Evolutionary conservation across 192 early-diverging fungal species (phyloP).

Genomic region (Rhizoclosmatium globosum): DNA sequence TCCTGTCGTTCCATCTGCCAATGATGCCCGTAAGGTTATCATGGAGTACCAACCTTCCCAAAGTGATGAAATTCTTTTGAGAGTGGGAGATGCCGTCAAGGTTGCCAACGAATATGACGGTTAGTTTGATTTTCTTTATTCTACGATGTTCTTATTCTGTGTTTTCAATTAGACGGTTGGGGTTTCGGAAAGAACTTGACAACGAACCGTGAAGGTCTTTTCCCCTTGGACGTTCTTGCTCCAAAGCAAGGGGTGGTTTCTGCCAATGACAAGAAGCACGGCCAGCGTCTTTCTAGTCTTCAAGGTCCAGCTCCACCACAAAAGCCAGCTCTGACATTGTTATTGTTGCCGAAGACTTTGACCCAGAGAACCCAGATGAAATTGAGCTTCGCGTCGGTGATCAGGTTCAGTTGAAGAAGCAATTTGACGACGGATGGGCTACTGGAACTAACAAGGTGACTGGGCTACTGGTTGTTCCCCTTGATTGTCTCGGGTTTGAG

Average conservation of each 20-base stretch:
- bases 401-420: background rate
- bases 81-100: slow-evolving; percentile 19
- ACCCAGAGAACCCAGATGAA: slow-evolving; percentile 22
- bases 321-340: background rate
- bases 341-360: background rate
- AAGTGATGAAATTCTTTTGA: slow-evolving; percentile 20
- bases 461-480: slow-evolving; percentile 17
- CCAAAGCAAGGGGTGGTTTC: background rate
- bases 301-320: background rate
- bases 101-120: slow-evolving; percentile 23
- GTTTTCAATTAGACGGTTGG: slow-evolving; percentile 20
- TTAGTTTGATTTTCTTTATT: background rate
- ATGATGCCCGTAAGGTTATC: background rate
- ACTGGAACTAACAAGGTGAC: slow-evolving; percentile 31
- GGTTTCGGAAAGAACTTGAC: slow-evolving; percentile 4
- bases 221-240: slow-evolving; percentile 24
- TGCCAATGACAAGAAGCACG: background rate
- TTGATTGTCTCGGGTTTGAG: slow-evolving; percentile 4
- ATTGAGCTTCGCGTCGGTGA: slow-evolving; percentile 5
- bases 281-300: slow-evolving; percentile 6
- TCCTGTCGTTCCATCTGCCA: background rate
- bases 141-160: background rate
- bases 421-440: slow-evolving; percentile 30
- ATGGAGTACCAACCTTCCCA: background rate
- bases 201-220: slow-evolving; percentile 14